Percentiles rank a stretch among this genome's conserved stretches.
These are phyloP conservation scores for Agapanthus africanus DNA, from an alignment of 106 monocot genomes.

Conservation along the genomic window DNA sequence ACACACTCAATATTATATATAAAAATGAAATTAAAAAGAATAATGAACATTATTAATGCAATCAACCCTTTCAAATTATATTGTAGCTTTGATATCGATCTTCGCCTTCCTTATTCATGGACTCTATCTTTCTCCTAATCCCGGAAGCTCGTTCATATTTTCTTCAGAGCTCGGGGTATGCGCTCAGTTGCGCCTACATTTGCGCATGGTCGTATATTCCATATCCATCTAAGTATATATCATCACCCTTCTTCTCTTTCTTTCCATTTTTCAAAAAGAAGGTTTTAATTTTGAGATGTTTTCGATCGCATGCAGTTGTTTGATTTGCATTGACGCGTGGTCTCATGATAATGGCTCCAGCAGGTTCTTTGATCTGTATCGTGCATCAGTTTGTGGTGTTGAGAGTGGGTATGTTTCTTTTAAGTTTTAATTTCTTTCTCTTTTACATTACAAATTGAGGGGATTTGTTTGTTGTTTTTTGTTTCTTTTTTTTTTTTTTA, in stretches of 20 bases:
- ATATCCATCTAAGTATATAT: slow-evolving; percentile 34
- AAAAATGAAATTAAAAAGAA: no score
- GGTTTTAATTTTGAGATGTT: no score
- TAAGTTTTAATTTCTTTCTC: not conserved
- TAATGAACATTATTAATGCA: no score
- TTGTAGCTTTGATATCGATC: no score
- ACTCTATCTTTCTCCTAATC: slow-evolving; percentile 42
- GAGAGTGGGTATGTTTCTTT: slow-evolving; percentile 53
- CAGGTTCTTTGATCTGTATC: slow-evolving; percentile 46
- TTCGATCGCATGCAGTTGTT: slow-evolving; percentile 16
- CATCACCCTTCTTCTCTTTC: no score
- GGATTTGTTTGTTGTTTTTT: not conserved
- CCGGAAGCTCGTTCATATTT: slow-evolving; percentile 26
- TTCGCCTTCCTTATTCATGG: slow-evolving; percentile 24
- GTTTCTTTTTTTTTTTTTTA: not conserved
- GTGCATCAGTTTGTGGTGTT: slow-evolving; percentile 24
- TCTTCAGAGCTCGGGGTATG: slow-evolving; percentile 20
- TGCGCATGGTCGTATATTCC: slow-evolving; percentile 63
- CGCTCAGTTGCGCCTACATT: slow-evolving; percentile 49
- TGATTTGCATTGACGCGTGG: slow-evolving; percentile 52
- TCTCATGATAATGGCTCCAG: slow-evolving; percentile 8
- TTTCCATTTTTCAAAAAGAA: not conserved
- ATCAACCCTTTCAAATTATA: no score
- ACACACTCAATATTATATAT: no score
- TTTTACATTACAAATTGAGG: not conserved